phyloP scores from a whole-genome alignment of 1,284 basidiomycete species.

The Uromyces viciae-fabae region DNA sequence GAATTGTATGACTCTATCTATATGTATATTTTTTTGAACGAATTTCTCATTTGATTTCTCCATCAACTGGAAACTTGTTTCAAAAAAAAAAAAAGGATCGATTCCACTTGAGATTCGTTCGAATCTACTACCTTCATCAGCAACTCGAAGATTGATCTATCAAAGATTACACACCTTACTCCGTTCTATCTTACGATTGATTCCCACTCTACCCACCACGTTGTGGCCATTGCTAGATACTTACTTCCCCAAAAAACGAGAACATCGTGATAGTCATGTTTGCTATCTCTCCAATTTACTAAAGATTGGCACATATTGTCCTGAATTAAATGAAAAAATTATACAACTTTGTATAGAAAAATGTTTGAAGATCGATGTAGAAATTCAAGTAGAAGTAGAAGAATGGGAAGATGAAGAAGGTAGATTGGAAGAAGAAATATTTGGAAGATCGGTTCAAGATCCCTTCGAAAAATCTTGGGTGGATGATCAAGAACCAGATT shows the following conservation, averaged over 20 bases:
- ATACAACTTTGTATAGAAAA: slow-evolving; percentile 81
- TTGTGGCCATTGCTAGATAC: slow-evolving; percentile 77
- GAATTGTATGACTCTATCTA: too few relatives aligned
- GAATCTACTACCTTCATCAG: slow-evolving; percentile 46
- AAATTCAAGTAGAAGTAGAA: slow-evolving; percentile 92
- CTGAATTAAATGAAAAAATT: slow-evolving; percentile 79
- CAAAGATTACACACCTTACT: slow-evolving; percentile 81
- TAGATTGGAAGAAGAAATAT: slow-evolving; percentile 50
- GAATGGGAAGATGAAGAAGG: slow-evolving; percentile 70
- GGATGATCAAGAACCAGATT: slow-evolving; percentile 56
- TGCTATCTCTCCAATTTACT: slow-evolving; percentile 90
- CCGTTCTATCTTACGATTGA: slow-evolving; percentile 74
- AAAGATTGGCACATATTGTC: slow-evolving; percentile 79
- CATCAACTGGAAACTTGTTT: too few relatives aligned
- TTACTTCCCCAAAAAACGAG: slow-evolving; percentile 89
- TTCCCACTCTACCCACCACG: slow-evolving; percentile 81
- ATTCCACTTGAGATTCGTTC: slow-evolving; percentile 27
- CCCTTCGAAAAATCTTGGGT: slow-evolving; percentile 50
- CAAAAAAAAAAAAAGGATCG: too few relatives aligned
- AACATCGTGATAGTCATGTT: slow-evolving; percentile 72
- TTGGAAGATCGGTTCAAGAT: slow-evolving; percentile 48
- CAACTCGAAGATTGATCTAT: slow-evolving; percentile 79
- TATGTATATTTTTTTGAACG: too few relatives aligned
- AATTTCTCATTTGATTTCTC: too few relatives aligned
- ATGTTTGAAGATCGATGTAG: slow-evolving; percentile 92